Percentiles rank a stretch among this genome's conserved stretches.
Conservation (phyloP, 225 moss, liverwort and hornwort species). For the Lunularia cruciata region DNA sequence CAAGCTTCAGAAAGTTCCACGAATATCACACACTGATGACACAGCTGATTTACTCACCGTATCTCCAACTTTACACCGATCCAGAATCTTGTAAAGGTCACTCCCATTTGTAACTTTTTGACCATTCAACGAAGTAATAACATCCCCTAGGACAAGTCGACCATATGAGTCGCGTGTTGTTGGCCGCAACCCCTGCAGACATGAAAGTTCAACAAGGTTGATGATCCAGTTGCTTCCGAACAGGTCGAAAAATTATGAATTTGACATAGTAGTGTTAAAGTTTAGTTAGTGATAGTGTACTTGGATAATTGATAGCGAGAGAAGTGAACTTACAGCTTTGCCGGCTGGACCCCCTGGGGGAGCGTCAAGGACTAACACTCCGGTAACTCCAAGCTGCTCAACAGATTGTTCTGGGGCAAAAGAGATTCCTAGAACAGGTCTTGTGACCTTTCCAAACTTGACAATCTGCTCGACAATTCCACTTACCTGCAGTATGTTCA, state of each 20-base stretch:
- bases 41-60: conserved; percentile 43
- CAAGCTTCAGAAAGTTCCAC: not conserved
- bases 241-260: no score
- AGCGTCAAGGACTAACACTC: conserved; percentile 94
- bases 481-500: conserved; percentile 57
- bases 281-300: not conserved
- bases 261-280: not conserved
- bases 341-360: conserved; percentile 90
- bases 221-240: no score
- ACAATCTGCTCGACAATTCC: conserved; percentile 97
- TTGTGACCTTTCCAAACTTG: conserved; percentile 92
- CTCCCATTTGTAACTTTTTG: conserved; percentile 87
- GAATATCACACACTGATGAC: not conserved
- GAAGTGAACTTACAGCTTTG: conserved; percentile 72
- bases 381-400: conserved; percentile 92
- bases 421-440: conserved; percentile 90
- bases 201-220: no score
- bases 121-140: conserved; percentile 89
- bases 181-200: conserved; percentile 56
- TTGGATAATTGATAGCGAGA: not conserved
- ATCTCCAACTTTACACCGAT: conserved; percentile 96
- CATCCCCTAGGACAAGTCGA: conserved; percentile 86
- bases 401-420: conserved; percentile 99
- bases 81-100: conserved; percentile 92
- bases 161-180: conserved; percentile 85